Evolutionary conservation across 2,329 filamentous ascomycete species (phyloP).

Genomic region (Epicoccum nigrum): DNA sequence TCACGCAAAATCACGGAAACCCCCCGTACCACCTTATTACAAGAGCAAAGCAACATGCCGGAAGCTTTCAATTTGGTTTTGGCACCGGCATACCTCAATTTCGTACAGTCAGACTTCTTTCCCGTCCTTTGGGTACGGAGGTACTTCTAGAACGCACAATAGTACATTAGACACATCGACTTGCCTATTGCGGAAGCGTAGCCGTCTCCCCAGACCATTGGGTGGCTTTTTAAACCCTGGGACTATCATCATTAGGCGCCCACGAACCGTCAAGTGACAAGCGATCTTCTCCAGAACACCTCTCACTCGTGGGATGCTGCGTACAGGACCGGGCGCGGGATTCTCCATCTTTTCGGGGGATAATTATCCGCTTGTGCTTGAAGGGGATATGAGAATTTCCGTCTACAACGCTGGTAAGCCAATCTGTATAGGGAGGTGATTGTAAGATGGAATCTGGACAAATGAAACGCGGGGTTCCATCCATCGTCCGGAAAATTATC

Average conservation of each 20-base stretch:
- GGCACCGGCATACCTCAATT: neutral
- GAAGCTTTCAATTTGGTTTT: neutral
- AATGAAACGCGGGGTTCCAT: neutral
- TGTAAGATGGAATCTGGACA: no score
- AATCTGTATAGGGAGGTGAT: no score
- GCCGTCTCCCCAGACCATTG: constrained; percentile 9
- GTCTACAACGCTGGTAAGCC: neutral
- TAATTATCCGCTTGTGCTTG: constrained; percentile 15
- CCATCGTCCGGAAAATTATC: constrained; percentile 1
- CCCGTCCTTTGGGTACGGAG: neutral
- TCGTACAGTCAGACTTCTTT: neutral
- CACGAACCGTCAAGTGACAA: constrained; percentile 7
- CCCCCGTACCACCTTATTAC: no score
- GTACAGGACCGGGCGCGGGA: constrained; percentile 15
- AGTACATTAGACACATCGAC: neutral
- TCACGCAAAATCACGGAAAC: neutral
- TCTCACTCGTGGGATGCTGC: constrained; percentile 14
- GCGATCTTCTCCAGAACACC: constrained; percentile 14
- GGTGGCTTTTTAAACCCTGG: constrained; percentile 15
- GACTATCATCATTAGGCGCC: constrained; percentile 13
- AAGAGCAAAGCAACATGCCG: neutral
- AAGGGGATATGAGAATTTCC: constrained; percentile 9
- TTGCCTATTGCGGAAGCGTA: constrained; percentile 10
- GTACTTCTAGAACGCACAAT: constrained; percentile 14
- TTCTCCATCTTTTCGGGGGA: constrained; percentile 9